phyloP scores from a whole-genome alignment of 2,329 filamentous ascomycete species.

The Penicillium sp. region DNA sequence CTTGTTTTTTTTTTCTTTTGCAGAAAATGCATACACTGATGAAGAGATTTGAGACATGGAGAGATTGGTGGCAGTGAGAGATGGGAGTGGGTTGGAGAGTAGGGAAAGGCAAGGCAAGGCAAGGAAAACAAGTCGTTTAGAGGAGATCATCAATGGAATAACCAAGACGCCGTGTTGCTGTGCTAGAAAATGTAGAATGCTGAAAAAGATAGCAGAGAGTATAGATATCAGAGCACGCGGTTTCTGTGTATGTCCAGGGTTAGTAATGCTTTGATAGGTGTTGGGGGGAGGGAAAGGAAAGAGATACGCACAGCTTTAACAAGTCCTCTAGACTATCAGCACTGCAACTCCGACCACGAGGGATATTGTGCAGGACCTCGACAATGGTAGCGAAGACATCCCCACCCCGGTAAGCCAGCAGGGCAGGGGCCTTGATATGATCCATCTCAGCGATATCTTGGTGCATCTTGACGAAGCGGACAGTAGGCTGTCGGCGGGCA shows the following conservation, averaged over 20 bases:
- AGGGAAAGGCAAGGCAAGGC: not conserved
- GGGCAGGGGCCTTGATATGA: conserved; percentile 77
- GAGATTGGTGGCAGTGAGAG: not conserved
- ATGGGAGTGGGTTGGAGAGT: not conserved
- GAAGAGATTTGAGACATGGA: not conserved
- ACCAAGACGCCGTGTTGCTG: conserved; percentile 15
- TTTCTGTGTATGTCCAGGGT: conserved; percentile 23
- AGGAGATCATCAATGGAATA: conserved; percentile 3
- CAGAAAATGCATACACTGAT: not conserved
- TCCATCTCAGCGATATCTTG: conserved; percentile 94
- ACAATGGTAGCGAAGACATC: conserved; percentile 90
- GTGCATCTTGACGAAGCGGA: conserved; percentile 88
- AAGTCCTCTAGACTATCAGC: conserved; percentile 57
- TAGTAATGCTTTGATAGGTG: not conserved
- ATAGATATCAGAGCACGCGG: conserved; percentile 29
- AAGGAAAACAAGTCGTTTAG: not conserved
- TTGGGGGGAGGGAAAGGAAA: not conserved
- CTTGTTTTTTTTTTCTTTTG: not conserved
- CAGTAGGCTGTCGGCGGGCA: conserved; percentile 66
- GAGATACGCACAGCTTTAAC: conserved; percentile 53
- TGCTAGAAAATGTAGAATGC: not conserved
- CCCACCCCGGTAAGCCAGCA: conserved; percentile 84
- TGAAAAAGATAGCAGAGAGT: not conserved
- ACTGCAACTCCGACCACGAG: conserved; percentile 53
- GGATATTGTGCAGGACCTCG: conserved; percentile 82